Conservation (phyloP, 164 flowering plant genomes). For the Saururus chinensis region DNA sequence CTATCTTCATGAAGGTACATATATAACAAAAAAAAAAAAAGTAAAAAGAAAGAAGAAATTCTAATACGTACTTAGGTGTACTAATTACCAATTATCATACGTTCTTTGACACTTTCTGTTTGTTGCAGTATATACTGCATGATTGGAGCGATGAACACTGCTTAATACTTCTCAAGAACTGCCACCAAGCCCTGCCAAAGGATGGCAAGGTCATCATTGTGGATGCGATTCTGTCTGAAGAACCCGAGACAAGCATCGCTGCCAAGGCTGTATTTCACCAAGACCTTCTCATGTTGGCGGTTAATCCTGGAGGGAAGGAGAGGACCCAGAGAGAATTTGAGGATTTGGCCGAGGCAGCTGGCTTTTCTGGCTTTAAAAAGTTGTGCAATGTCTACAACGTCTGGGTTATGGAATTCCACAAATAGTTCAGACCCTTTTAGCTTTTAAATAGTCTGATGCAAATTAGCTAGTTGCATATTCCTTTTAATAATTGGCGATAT, state of each 20-base stretch:
- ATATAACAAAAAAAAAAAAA: neutral
- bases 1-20: slow-evolving; percentile 37
- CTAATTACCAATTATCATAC: neutral
- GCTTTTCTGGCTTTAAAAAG: slow-evolving; percentile 2
- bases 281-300: slow-evolving; percentile 5
- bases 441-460: too few species aligned
- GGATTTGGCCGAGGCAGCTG: slow-evolving; percentile 21
- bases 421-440: neutral
- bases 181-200: slow-evolving; percentile 40
- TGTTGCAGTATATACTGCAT: slow-evolving; percentile 67
- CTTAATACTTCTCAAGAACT: slow-evolving; percentile 18
- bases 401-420: slow-evolving; percentile 10
- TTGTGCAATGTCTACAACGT: neutral
- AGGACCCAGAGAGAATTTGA: slow-evolving; percentile 62
- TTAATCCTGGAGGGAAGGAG: slow-evolving; percentile 29
- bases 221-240: slow-evolving; percentile 2
- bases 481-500: too few species aligned
- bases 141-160: slow-evolving; percentile 89
- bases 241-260: neutral
- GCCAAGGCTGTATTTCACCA: neutral
- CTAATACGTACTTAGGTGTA: neutral
- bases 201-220: slow-evolving; percentile 59
- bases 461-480: too few species aligned
- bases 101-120: neutral
- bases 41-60: neutral